Evolutionary conservation across 176 grass and related monocot genomes (phyloP), one percentile per base, ranked within the genome.

Genomic region (Chrysopogon serrulatus): DNA sequence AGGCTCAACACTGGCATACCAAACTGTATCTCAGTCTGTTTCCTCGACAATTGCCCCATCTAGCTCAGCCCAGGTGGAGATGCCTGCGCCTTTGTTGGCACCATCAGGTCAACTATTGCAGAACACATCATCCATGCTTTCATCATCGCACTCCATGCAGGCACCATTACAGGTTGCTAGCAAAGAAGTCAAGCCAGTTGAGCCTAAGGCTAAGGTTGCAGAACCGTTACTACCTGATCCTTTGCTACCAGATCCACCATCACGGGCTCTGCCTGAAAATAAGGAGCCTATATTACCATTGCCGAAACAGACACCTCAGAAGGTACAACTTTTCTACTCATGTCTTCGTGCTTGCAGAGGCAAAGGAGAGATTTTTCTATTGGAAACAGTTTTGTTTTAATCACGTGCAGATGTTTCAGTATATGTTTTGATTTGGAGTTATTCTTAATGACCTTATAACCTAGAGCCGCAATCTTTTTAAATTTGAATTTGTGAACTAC

Each of bases 271-370:
- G 39, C 74, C 77, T 68, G 94, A 96, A 82, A 73, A 80, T 66
- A 93, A 83, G 65, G 90, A 91, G 42, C 91, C 94, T 33, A 94
- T 93, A 88, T 71, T 97, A n/a, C 94, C 94, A 80, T 86, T 92
- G 59, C 94, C 94, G 5, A 89, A 85, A 78, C 85, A 90, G 37
- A 71, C 73, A 73, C 57, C 75, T 66, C 94, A 92, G 48, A 90
- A 80, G 91, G 91, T 93, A 83, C 77, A 35, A 2, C 62, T 51
- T 72, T 76, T 56, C 31, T 74, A 10, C 49, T 64, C 10, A 33
- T 79, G 37, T 44, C 10, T 78, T 70, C 36, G 4, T 69, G 57
- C 44, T 68, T 77, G 17, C 14, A 27, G n/a, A 65, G 42, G 19
- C 19, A 72, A 57, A 44, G 14, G 0, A 31, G 24, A 30, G 24